Base-by-base conservation (phyloP, 129 eudicot genomes). In the Lactuca saligna region DNA sequence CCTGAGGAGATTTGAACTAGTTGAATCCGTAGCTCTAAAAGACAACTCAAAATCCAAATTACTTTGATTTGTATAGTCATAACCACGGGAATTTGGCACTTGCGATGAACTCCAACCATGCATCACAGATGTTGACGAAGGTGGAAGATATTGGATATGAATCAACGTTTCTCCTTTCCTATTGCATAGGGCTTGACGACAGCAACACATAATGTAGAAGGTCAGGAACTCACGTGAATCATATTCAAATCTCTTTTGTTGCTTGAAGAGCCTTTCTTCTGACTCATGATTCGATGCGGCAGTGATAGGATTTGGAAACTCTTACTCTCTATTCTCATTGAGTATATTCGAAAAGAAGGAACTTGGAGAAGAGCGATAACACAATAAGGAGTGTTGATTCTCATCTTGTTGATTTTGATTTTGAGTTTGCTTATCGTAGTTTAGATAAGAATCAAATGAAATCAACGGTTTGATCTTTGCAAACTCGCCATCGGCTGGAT, bases 311-410 rank as follows among this genome's bases (percentile, higher is more conserved):
- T 66, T 78, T 55, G 64, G 20, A 70, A 69, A 76, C 57, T 69
- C 81, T 32, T 76, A 62, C 2, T 31, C 59, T 61, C 58, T 71
- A 46, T 50, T 67, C 12, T 76, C 75, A 41, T 79, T 85, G 4
- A 89, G 57, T 15, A 83, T 77, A 76, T 77, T 76, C 31, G 88
- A 84, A 9, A 82, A 82, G 35, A 81, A 80, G 0, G 96, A 82
- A 60, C 90, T 89, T 37, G 93, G 93, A 35, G 96, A 86, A 13
- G 96, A 86, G 3, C 91, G 78, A 44, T 66, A 79, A 15, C 88
- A 65, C 57, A 73, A 53, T n/a, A 87, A 63, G 9, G 74, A 25
- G 61, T 39, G 62, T 29, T 70, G 70, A 63, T 63, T 63, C 13
- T 54, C 63, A 0, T 7, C 34, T 8, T 75, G 68, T 3, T 54